These are phyloP conservation scores for Aureobasidium uvarum DNA, from an alignment of 2,329 filamentous ascomycete species.

Conservation along the genomic window DNA sequence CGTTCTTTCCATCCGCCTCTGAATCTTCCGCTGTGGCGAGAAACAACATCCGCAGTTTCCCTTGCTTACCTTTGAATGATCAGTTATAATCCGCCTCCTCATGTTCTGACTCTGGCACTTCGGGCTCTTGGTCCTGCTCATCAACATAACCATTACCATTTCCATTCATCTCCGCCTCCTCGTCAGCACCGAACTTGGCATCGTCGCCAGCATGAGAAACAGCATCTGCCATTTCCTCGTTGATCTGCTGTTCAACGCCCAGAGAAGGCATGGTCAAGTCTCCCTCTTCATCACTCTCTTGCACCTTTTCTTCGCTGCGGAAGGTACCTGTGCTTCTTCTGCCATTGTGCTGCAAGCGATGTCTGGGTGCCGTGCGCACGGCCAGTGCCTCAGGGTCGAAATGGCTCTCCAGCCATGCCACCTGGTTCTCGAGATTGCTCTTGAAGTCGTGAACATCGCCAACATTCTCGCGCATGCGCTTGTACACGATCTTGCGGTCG, in stretches of 20 bases:
- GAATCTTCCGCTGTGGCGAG: too few relatives aligned
- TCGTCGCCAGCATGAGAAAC: neutral
- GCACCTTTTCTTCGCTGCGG: slow-evolving; percentile 15
- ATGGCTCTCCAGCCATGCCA: neutral
- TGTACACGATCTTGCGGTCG: slow-evolving; percentile 24
- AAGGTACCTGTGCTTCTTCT: slow-evolving; percentile 1
- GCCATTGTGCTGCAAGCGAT: neutral
- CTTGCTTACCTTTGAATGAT: neutral
- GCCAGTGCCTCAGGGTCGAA: slow-evolving; percentile 7
- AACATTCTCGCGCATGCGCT: neutral
- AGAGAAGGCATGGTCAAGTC: slow-evolving; percentile 14
- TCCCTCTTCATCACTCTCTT: slow-evolving; percentile 19
- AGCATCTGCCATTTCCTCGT: slow-evolving; percentile 12
- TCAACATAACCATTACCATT: slow-evolving; percentile 28
- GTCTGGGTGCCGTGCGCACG: neutral
- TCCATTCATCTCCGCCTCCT: slow-evolving; percentile 43
- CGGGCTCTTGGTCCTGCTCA: slow-evolving; percentile 9
- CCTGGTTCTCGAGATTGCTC: slow-evolving; percentile 7
- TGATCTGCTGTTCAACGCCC: slow-evolving; percentile 9
- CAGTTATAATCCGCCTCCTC: slow-evolving; percentile 10
- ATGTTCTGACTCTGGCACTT: slow-evolving; percentile 12
- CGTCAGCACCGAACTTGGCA: slow-evolving; percentile 23
- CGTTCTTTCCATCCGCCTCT: too few relatives aligned
- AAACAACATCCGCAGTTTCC: too few relatives aligned
- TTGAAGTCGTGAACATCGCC: slow-evolving; percentile 1